Conservation (phyloP, 78 protist species). For the Abeoforma whisleri region DNA sequence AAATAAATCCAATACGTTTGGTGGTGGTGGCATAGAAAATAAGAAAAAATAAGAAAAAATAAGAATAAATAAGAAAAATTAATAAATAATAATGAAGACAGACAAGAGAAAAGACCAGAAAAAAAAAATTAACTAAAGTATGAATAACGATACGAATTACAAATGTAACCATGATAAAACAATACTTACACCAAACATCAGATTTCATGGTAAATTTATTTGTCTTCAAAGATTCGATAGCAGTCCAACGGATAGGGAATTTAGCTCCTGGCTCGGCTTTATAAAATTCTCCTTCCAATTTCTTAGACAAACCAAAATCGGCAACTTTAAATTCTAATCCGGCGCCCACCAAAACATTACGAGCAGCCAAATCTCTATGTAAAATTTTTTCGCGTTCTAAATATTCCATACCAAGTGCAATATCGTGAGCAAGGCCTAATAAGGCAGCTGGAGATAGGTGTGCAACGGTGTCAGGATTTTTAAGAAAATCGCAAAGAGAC, state of each 20-base stretch:
- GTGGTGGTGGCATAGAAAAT: too few relatives aligned
- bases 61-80: too few relatives aligned
- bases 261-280: conserved; percentile 38
- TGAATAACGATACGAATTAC: too few relatives aligned
- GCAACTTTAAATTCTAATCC: conserved; percentile 32
- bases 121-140: too few relatives aligned
- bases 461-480: neutral
- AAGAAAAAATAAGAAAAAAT: too few relatives aligned
- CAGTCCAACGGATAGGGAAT: conserved; percentile 48
- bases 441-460: neutral
- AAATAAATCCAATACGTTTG: too few relatives aligned
- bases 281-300: neutral
- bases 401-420: conserved; percentile 39
- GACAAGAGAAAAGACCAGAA: too few relatives aligned
- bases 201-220: conserved; percentile 7
- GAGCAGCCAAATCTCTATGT: conserved; percentile 45
- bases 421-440: conserved; percentile 24
- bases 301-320: conserved; percentile 41
- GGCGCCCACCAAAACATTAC: conserved; percentile 40
- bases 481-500: conserved; percentile 30
- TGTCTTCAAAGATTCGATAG: conserved; percentile 17
- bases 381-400: conserved; percentile 16
- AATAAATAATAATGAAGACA: too few relatives aligned
- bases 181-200: conserved; percentile 32
- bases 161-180: too few relatives aligned